Conservation (phyloP, 176 grass and related monocot species). For the Elaeis guineensis region DNA sequence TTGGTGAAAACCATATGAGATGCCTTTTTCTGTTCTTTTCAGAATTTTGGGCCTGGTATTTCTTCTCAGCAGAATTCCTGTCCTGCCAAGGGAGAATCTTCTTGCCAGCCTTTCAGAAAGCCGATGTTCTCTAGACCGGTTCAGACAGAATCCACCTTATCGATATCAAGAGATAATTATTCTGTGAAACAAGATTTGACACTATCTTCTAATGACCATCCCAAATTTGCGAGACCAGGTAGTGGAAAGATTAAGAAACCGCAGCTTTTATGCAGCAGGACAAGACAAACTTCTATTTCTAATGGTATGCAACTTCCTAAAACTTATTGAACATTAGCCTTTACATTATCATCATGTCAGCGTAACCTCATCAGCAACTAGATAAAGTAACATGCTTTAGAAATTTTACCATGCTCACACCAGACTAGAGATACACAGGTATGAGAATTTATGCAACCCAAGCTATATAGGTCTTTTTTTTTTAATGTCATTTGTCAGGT, state of each 20-base stretch:
- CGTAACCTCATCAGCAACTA: no score
- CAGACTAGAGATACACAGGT: no score
- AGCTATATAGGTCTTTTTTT: no score
- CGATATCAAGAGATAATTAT: not conserved
- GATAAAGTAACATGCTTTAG: no score
- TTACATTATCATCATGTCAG: no score
- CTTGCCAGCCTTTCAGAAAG: slow-evolving; percentile 1
- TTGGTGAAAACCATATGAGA: not conserved
- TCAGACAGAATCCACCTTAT: slow-evolving; percentile 7
- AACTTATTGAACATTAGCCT: not conserved
- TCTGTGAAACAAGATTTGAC: no score
- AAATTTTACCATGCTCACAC: no score
- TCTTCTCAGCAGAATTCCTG: not conserved
- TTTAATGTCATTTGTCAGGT: no score
- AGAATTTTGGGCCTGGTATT: slow-evolving; percentile 10
- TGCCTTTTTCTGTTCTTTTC: not conserved
- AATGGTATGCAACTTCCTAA: slow-evolving; percentile 13
- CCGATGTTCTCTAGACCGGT: slow-evolving; percentile 31
- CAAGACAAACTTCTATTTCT: not conserved
- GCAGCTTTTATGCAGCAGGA: not conserved
- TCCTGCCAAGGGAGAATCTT: not conserved
- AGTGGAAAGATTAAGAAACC: not conserved
- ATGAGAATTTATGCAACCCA: no score
- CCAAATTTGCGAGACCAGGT: slow-evolving; percentile 23
- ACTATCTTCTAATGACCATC: not conserved